phyloP scores from a whole-genome alignment of 495 filamentous ascomycete species.

The Hyaloscypha bicolor region DNA sequence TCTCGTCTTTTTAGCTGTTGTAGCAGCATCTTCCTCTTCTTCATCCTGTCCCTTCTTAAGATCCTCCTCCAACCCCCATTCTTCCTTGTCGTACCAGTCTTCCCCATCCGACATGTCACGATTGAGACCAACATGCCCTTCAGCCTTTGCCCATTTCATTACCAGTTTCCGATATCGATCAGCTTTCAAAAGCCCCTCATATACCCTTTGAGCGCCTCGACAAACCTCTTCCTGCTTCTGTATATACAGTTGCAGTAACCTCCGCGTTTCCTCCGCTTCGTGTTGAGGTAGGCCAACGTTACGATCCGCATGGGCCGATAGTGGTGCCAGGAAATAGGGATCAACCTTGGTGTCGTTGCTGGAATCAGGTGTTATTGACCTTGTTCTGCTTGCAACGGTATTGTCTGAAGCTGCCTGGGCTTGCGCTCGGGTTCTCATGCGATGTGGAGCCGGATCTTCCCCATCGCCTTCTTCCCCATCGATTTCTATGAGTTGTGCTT shows the following conservation, averaged over 20 bases:
- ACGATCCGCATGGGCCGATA: conserved; percentile 68
- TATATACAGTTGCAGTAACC: conserved; percentile 79
- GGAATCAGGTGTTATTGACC: conserved; percentile 49
- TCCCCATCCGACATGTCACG: conserved; percentile 81
- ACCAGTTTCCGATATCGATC: conserved; percentile 79
- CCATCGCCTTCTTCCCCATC: conserved; percentile 36
- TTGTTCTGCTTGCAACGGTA: conserved; percentile 36
- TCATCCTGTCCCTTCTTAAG: conserved; percentile 91
- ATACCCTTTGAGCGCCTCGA: conserved; percentile 74
- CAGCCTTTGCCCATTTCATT: conserved; percentile 82
- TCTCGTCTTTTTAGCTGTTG: conserved; percentile 74
- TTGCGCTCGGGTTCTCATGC: conserved; percentile 71
- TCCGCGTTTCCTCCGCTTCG: conserved; percentile 89
- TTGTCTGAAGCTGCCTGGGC: conserved; percentile 54
- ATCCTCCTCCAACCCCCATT: conserved; percentile 83
- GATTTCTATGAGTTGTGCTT: conserved; percentile 12
- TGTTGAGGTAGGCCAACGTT: conserved; percentile 76
- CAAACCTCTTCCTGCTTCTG: conserved; percentile 96
- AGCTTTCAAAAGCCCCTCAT: conserved; percentile 73
- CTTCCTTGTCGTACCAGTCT: conserved; percentile 93
- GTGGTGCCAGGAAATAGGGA: conserved; percentile 80
- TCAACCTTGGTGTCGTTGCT: conserved; percentile 64
- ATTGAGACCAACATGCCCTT: conserved; percentile 71
- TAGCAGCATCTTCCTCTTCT: conserved; percentile 77
- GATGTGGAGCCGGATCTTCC: conserved; percentile 46